Base-by-base conservation (phyloP, 768 basidiomycete species). In the Boletellus ananiceps region DNA sequence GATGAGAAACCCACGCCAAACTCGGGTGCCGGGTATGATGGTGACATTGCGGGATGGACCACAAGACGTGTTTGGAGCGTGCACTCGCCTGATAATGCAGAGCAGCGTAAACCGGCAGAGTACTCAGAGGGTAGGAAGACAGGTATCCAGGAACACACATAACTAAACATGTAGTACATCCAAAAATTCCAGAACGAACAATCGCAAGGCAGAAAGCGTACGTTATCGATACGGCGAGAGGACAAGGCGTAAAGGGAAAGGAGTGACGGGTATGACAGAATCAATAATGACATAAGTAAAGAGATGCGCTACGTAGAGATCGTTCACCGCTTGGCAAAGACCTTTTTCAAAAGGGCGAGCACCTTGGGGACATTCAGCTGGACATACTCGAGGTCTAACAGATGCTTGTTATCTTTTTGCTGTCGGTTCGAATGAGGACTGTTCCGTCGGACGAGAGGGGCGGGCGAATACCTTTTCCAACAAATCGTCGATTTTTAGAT, bases 331-430 rank as follows among this genome's bases (percentile, higher is more conserved):
- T 89, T 90, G 18, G 86, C 84, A 63, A 93, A 92, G 55, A 95
- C 92, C 74, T 95, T 95, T 77, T 92, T 95, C 62, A 95, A 76
- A 47, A 96, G 79, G 27, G 82, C 87, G 32, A 96, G 76, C 42
- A 96, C 92, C 70, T 97, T 97, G 0, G 91, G 90, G 25, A 98
- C 95, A 66, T 96, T 95, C 54, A 97, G 74, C 69, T 96, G 92
- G 49, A 97, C 95, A 64, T 99, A 98, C 72, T 98, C 96, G 55
- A 99, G 76, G 72, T 99, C 96, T 55, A 99, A 72, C 31, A 94
- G 75, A 61, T 94, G 92, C 61, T 97, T 94, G 72, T 95, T 94
- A 69, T 99, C 95, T 73, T 97, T 96, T 92, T 98, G 95, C 93
- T 97, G 63, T 62, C 47, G 46, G 35, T 4, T 19, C 3, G 37